These are phyloP conservation scores for Penicillium sp. DNA, from an alignment of 2,329 filamentous ascomycete genomes.

Conservation along the genomic window DNA sequence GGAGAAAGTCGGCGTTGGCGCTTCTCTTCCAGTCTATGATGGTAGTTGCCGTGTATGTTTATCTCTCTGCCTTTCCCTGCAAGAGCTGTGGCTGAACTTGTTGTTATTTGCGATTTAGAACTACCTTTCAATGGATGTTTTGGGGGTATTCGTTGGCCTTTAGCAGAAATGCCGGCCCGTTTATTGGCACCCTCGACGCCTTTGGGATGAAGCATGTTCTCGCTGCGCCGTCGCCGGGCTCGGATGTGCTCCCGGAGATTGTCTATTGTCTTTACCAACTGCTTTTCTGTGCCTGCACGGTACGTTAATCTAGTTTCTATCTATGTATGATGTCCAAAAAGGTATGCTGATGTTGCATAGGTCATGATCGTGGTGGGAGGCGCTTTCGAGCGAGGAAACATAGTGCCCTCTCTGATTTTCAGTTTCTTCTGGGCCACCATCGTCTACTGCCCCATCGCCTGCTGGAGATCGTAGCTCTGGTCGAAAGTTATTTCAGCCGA, in stretches of 20 bases:
- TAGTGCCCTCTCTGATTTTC: slow-evolving; percentile 63
- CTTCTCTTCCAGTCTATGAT: slow-evolving; percentile 61
- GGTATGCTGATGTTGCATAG: slow-evolving; percentile 27
- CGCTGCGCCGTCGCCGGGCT: slow-evolving; percentile 58
- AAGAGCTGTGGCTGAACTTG: not conserved
- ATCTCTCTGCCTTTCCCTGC: not conserved
- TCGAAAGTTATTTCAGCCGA: too few species aligned
- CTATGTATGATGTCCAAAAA: too few species aligned
- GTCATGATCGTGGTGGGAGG: slow-evolving; percentile 64
- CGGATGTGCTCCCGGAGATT: slow-evolving; percentile 57
- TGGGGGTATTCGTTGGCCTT: slow-evolving; percentile 64
- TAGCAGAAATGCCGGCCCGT: slow-evolving; percentile 56
- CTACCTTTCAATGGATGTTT: slow-evolving; percentile 56
- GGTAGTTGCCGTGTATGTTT: slow-evolving; percentile 50
- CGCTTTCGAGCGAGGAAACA: slow-evolving; percentile 61
- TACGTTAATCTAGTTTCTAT: slow-evolving; percentile 17
- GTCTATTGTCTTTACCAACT: slow-evolving; percentile 65
- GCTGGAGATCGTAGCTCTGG: too few species aligned
- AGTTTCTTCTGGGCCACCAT: slow-evolving; percentile 69
- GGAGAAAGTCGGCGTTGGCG: slow-evolving; percentile 59
- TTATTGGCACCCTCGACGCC: slow-evolving; percentile 60
- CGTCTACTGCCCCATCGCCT: slow-evolving; percentile 69
- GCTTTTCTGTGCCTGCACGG: slow-evolving; percentile 53
- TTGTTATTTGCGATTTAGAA: slow-evolving; percentile 15
- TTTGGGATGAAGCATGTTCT: slow-evolving; percentile 60